Conservation (phyloP, 1,284 basidiomycete genomes). For the Boletus hoseneyae region DNA sequence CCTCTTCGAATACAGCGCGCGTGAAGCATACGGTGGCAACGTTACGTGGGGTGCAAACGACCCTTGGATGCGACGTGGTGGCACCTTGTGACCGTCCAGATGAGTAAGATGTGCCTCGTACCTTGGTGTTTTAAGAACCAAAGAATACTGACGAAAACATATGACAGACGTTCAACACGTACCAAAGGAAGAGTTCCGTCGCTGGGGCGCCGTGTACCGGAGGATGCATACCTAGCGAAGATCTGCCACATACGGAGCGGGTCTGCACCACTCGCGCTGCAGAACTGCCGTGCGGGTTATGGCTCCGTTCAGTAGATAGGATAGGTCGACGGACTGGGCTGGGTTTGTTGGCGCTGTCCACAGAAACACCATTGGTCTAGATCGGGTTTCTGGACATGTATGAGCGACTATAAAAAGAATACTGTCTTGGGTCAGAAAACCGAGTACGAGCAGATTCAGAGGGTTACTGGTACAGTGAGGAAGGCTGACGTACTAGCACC, state of each 20-base stretch:
- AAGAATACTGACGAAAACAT: background rate
- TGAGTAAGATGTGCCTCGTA: background rate
- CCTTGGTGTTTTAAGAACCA: background rate
- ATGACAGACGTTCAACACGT: slow-evolving; percentile 33
- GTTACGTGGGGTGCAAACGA: slow-evolving; percentile 40
- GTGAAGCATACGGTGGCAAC: slow-evolving; percentile 38
- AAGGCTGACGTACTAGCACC: no score
- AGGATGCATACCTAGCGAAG: slow-evolving; percentile 38
- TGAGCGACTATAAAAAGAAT: no score
- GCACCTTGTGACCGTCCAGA: slow-evolving; percentile 37
- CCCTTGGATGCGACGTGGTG: slow-evolving; percentile 49
- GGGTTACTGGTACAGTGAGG: no score
- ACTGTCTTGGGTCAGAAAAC: no score
- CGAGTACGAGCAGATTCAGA: no score
- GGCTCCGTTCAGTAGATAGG: slow-evolving; percentile 50
- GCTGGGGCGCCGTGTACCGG: slow-evolving; percentile 29
- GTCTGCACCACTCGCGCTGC: slow-evolving; percentile 28
- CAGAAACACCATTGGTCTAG: no score
- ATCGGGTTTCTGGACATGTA: no score
- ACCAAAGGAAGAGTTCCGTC: slow-evolving; percentile 37
- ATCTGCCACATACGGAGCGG: slow-evolving; percentile 44
- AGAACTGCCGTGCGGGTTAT: slow-evolving; percentile 37
- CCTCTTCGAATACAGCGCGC: slow-evolving; percentile 39
- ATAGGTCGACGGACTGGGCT: background rate
- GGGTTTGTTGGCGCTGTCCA: no score